These are phyloP conservation scores for Salix viminalis DNA, from an alignment of 345 rosid species.

Conservation along the genomic window DNA sequence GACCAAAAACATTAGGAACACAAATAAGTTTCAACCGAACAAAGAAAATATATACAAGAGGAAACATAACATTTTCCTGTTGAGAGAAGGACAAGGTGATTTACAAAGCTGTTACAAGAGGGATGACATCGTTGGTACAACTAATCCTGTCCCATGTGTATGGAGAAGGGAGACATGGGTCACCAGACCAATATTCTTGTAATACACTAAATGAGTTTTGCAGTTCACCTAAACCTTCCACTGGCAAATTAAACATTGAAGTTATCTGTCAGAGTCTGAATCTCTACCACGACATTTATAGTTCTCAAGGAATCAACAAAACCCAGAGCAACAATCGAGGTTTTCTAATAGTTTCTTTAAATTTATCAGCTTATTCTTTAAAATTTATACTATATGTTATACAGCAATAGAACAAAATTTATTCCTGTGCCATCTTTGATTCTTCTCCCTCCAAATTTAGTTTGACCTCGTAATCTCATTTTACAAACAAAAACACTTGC, in stretches of 20 bases:
- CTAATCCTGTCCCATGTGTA: conserved; percentile 48
- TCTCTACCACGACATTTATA: too few relatives aligned
- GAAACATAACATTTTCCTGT: not conserved
- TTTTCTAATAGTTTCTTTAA: too few relatives aligned
- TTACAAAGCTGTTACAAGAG: conserved; percentile 46
- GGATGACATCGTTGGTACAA: conserved; percentile 26
- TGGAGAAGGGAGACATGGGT: conserved; percentile 46
- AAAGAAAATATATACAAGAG: not conserved
- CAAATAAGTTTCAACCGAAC: not conserved
- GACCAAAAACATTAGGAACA: not conserved
- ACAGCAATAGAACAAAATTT: too few relatives aligned
- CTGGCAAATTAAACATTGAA: conserved; percentile 8
- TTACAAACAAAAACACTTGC: too few relatives aligned
- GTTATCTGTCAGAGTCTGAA: not conserved
- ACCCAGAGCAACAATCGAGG: too few relatives aligned
- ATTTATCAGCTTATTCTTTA: too few relatives aligned
- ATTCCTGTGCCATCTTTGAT: too few relatives aligned
- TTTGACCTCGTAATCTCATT: too few relatives aligned
- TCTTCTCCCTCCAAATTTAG: too few relatives aligned
- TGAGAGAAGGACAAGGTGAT: not conserved
- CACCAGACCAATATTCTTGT: conserved; percentile 34
- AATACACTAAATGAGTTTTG: conserved; percentile 13
- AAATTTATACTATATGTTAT: too few relatives aligned
- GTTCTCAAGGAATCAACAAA: too few relatives aligned
- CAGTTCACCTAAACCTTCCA: conserved; percentile 28